phyloP scores from a whole-genome alignment of 2,329 filamentous ascomycete species.

The Ophiostoma sp. region DNA sequence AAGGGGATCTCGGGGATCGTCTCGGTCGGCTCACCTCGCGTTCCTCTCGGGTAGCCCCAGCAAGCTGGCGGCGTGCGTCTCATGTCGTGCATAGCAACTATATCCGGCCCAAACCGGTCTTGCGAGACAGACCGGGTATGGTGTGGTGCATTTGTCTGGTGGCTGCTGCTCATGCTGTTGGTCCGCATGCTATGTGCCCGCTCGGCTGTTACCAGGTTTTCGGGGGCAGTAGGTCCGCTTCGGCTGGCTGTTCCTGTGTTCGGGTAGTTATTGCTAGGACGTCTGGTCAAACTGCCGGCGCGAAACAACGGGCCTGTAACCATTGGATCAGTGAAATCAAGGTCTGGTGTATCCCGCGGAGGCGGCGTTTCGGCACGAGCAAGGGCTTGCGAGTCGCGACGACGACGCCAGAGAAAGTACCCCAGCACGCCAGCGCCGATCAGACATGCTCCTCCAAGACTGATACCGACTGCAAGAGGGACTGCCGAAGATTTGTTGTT shows the following conservation, averaged over 20 bases:
- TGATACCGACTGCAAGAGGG: conserved; percentile 25
- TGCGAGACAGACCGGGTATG: neutral
- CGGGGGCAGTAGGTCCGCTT: neutral
- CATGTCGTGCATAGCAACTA: conserved; percentile 27
- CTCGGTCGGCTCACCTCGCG: neutral
- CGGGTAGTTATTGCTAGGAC: neutral
- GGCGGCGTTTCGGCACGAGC: conserved; percentile 26
- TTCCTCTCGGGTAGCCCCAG: neutral
- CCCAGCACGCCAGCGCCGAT: conserved; percentile 13
- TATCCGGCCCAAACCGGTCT: conserved; percentile 21
- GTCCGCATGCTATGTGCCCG: conserved; percentile 14
- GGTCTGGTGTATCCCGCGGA: conserved; percentile 23
- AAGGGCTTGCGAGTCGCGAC: neutral
- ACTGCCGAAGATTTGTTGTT: neutral
- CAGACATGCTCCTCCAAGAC: conserved; percentile 22
- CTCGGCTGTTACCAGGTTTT: neutral
- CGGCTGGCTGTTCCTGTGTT: neutral
- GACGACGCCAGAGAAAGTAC: conserved; percentile 21
- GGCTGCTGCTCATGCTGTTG: conserved; percentile 14
- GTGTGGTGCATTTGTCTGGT: neutral
- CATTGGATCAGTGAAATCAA: conserved; percentile 12
- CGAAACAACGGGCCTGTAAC: conserved; percentile 20
- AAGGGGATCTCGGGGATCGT: conserved; percentile 26
- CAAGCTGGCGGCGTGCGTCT: conserved; percentile 20
- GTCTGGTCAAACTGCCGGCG: neutral